Percentiles rank a stretch among this genome's conserved stretches.
Conservation (phyloP, 1,284 basidiomycete species). For the Leccinum brunneo-olivaceum region DNA sequence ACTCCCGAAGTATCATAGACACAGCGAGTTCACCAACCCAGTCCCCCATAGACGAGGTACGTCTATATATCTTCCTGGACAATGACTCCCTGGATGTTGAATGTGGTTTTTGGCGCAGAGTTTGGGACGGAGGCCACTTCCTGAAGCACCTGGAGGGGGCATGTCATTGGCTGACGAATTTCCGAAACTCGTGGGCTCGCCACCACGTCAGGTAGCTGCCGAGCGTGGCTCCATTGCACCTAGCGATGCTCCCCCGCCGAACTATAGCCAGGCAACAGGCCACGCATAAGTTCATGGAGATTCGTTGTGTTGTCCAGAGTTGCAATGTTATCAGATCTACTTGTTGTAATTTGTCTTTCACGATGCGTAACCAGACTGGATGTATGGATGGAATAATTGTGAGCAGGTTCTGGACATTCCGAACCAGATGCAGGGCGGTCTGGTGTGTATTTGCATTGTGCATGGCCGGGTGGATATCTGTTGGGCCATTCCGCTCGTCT, state of each 20-base stretch:
- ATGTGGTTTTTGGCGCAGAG: neutral
- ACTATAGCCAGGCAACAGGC: constrained; percentile 20
- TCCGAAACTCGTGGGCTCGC: constrained; percentile 12
- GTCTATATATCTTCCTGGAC: neutral
- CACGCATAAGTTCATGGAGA: too few species aligned
- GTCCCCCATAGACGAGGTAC: constrained; percentile 19
- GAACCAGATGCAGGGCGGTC: too few species aligned
- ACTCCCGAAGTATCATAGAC: constrained; percentile 11
- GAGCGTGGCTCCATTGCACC: constrained; percentile 10
- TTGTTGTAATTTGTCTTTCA: too few species aligned
- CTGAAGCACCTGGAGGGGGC: constrained; percentile 21
- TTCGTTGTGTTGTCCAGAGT: too few species aligned
- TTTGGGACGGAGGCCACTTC: constrained; percentile 19
- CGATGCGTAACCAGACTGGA: too few species aligned
- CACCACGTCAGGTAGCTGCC: constrained; percentile 3
- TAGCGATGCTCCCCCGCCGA: constrained; percentile 21
- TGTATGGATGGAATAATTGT: too few species aligned
- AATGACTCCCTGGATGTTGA: neutral
- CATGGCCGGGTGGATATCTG: too few species aligned
- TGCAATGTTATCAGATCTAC: too few species aligned
- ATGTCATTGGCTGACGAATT: constrained; percentile 15
- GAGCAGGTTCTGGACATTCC: too few species aligned
- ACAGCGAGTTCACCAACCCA: constrained; percentile 1
- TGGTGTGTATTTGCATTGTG: too few species aligned
- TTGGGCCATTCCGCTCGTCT: too few species aligned